Percentiles rank a stretch among this genome's conserved stretches.
Evolutionary conservation across 2,329 filamentous ascomycete genomes (phyloP).

Genomic region (Proliferodiscus dingleyae): DNA sequence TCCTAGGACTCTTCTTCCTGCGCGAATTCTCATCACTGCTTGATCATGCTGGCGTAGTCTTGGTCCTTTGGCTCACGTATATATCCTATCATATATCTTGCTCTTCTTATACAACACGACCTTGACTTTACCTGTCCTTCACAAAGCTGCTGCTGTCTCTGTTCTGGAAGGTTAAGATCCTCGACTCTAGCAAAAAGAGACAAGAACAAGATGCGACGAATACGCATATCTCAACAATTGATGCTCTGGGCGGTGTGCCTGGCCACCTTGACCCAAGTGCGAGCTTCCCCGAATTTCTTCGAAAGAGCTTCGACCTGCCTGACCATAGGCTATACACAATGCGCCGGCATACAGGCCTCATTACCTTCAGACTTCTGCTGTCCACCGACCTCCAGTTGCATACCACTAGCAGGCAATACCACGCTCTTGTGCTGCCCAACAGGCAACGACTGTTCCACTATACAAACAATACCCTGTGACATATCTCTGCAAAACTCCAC

Average conservation of each 20-base stretch:
- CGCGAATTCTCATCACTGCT: constrained; percentile 3
- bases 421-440: constrained; percentile 68
- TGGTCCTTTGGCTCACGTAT: neutral
- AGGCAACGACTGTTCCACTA: constrained; percentile 51
- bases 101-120: neutral
- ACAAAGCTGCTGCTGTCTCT: neutral
- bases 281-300: constrained; percentile 38
- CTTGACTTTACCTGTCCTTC: neutral
- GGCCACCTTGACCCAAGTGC: constrained; percentile 34
- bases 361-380: constrained; percentile 68
- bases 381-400: constrained; percentile 47
- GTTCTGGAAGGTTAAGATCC: constrained; percentile 1
- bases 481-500: constrained; percentile 55
- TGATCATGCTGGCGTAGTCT: constrained; percentile 1
- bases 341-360: constrained; percentile 39
- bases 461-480: constrained; percentile 62
- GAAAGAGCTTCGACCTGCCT: constrained; percentile 46
- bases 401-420: constrained; percentile 56
- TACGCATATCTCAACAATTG: constrained; percentile 9
- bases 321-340: constrained; percentile 45
- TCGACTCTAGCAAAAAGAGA: neutral
- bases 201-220: constrained; percentile 18
- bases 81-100: constrained; percentile 2
- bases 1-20: constrained; percentile 23
- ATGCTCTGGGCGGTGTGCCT: constrained; percentile 28